Evolutionary conservation across 306 rosid species (phyloP).

Genomic region (Acmispon strigosus): DNA sequence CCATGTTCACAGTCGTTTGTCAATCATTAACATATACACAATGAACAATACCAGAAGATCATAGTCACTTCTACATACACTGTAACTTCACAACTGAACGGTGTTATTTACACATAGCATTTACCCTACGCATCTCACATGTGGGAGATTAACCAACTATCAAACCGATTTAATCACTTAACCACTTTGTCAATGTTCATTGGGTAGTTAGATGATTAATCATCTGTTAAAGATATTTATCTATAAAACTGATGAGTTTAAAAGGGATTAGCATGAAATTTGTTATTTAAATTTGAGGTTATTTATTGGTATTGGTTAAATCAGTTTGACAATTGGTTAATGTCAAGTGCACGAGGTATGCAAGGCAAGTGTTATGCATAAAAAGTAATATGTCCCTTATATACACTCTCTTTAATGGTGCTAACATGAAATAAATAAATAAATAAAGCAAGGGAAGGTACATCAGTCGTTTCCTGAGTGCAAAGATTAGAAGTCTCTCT

Average conservation of each 20-base stretch:
- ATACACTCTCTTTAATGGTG: background rate
- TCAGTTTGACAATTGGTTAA: background rate
- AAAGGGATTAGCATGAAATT: background rate
- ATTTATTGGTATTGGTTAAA: no score
- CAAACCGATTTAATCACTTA: background rate
- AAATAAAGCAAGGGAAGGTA: background rate
- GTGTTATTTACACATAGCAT: background rate
- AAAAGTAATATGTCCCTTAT: background rate
- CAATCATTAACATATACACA: background rate
- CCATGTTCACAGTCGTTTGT: conserved; percentile 7
- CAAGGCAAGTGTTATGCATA: background rate
- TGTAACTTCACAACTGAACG: background rate
- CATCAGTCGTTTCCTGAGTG: background rate
- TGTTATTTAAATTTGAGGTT: background rate
- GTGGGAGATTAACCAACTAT: background rate
- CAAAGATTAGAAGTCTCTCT: background rate
- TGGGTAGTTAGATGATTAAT: conserved; percentile 1
- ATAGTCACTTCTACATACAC: background rate
- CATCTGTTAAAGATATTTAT: background rate
- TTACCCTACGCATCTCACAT: background rate
- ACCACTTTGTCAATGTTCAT: background rate
- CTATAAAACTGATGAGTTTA: background rate
- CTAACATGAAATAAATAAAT: background rate
- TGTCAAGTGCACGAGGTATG: background rate
- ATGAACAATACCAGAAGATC: background rate